These are phyloP conservation scores for Hypseocharis bilobata DNA, from an alignment of 441 rosid species.

Conservation along the genomic window DNA sequence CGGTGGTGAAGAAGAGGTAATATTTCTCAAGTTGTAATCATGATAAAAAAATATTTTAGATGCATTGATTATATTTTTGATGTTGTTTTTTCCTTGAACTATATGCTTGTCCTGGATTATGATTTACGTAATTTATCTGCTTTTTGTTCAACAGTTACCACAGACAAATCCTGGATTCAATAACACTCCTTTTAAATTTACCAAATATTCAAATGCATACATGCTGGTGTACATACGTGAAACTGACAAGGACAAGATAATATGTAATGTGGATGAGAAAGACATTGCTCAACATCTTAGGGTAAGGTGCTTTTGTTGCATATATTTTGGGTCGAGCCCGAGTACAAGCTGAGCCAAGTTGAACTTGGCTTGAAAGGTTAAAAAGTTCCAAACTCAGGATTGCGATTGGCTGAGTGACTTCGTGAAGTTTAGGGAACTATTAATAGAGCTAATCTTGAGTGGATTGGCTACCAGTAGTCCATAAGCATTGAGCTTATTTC, in stretches of 20 bases:
- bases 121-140: constrained; percentile 1
- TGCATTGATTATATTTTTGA: background rate
- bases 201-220: constrained; percentile 88
- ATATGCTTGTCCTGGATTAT: constrained; percentile 6
- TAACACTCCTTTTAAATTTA: constrained; percentile 76
- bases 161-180: constrained; percentile 88
- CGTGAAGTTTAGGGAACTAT: constrained; percentile 3
- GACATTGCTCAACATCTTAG: constrained; percentile 92
- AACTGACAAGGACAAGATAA: constrained; percentile 84
- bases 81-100: background rate
- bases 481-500: no score
- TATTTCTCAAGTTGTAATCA: background rate
- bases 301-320: constrained; percentile 38
- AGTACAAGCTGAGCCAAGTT: constrained; percentile 1
- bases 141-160: constrained; percentile 46
- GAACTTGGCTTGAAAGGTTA: constrained; percentile 5
- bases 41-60: background rate
- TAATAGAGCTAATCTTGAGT: constrained; percentile 9
- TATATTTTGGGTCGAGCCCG: constrained; percentile 1
- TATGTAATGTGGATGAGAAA: constrained; percentile 85
- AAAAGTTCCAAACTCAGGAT: constrained; percentile 5
- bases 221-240: constrained; percentile 97
- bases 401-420: constrained; percentile 3
- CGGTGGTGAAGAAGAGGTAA: constrained; percentile 98
- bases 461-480: constrained; percentile 13